Base-by-base conservation (phyloP, 2,329 filamentous ascomycete genomes). In the Aspergillus sp. region DNA sequence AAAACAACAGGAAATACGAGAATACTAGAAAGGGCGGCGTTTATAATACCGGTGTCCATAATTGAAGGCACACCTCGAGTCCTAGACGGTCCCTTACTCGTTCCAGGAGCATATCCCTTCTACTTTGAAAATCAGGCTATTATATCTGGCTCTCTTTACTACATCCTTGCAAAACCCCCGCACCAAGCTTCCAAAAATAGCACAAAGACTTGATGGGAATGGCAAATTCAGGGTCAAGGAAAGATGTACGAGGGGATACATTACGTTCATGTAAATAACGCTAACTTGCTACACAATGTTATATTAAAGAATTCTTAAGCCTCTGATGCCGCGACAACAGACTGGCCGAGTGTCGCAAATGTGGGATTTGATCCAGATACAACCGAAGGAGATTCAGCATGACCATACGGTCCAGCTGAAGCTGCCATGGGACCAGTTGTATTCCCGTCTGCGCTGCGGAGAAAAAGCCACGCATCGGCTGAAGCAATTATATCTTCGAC, bases 111-210 rank as follows among this genome's bases (percentile, higher is more conserved):
- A 48, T 18, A 30, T 11, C 55, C 55, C 41, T 42, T 57, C 42
- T 53, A 57, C 42, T 52, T 52, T 48, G 34, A 53, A 53, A 32
- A 53, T 18, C 18, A 57, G 17, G 20, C 34, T 57, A 53, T 57
- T 53, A 53, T 57, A 47, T 52, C 48, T 18, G 55, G 55, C 42
- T 48, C 41, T 18, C 55, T 57, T 53, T 57, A 57, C 48, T 57
- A 52, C 34, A 42, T 57, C 24, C 48, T 57, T 17, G 55, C 55
- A 47, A 22, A 20, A 32, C 43, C 43, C 11, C 43, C 43, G 24
- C 22, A 17, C 43, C 41, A 48, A 48, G 20, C 41, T 44, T 39
- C 41, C 52, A 26, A 49, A 49, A 55, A 30, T 39, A 26, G 39
- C 34, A 55, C 36, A 18, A 43, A 43, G 53, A 38, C 45, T 48